A percentile compares a stretch with the other conserved stretches of the same genome.
phyloP scores from a whole-genome alignment of 2,329 filamentous ascomycete species.

The Calonectria leucothoes region DNA sequence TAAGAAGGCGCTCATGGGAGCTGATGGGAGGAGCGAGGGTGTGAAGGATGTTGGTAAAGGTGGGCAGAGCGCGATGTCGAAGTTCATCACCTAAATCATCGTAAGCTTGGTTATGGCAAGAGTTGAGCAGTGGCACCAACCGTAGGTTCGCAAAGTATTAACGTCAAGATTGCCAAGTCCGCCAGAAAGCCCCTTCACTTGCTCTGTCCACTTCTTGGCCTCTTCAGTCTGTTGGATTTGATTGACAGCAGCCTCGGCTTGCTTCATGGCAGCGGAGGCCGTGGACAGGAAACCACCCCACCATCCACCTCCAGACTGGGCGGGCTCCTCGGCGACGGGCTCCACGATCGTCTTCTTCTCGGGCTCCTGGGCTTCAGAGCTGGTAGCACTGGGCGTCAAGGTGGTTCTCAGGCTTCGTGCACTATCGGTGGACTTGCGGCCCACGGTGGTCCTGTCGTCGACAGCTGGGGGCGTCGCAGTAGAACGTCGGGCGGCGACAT shows the following conservation, averaged over 20 bases:
- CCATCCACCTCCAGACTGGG: slow-evolving; percentile 76
- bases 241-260: slow-evolving; percentile 91
- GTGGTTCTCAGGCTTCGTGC: slow-evolving; percentile 76
- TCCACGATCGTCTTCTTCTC: slow-evolving; percentile 64
- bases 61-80: slow-evolving; percentile 87
- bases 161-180: slow-evolving; percentile 74
- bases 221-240: slow-evolving; percentile 97
- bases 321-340: slow-evolving; percentile 51
- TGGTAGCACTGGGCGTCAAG: slow-evolving; percentile 76
- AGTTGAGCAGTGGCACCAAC: slow-evolving; percentile 37
- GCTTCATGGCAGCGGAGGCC: slow-evolving; percentile 87
- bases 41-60: slow-evolving; percentile 94
- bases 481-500: slow-evolving; percentile 57
- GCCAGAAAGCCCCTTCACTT: slow-evolving; percentile 75
- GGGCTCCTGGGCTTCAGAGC: slow-evolving; percentile 69
- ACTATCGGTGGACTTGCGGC: slow-evolving; percentile 83
- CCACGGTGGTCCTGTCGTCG: slow-evolving; percentile 69
- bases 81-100: slow-evolving; percentile 80
- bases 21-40: slow-evolving; percentile 96
- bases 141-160: slow-evolving; percentile 71
- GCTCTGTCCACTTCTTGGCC: slow-evolving; percentile 94
- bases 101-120: slow-evolving; percentile 7
- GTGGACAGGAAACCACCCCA: slow-evolving; percentile 90
- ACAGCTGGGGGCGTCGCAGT: slow-evolving; percentile 65
- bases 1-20: slow-evolving; percentile 94